A percentile compares a stretch with the other conserved stretches of the same genome.
phyloP scores from a whole-genome alignment of 2,329 filamentous ascomycete genomes.

The Xylaria sp. region DNA sequence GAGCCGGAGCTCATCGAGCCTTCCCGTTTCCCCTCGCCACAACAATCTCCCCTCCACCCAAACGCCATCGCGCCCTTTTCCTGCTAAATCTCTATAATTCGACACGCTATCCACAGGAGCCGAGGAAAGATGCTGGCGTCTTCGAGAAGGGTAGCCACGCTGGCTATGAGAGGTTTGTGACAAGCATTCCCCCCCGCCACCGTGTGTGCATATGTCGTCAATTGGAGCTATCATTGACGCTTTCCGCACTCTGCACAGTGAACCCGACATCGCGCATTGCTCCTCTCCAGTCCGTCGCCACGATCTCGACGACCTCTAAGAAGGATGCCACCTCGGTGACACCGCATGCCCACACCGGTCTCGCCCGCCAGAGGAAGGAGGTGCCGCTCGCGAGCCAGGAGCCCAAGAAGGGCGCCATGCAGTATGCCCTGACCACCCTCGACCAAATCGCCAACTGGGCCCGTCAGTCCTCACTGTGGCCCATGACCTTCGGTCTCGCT shows the following conservation, averaged over 20 bases:
- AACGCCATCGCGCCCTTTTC: background rate
- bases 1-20: conserved; percentile 25
- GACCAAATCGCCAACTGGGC: conserved; percentile 85
- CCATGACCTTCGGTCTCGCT: conserved; percentile 85
- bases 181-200: background rate
- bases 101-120: background rate
- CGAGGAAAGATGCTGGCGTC: conserved; percentile 47
- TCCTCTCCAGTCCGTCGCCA: conserved; percentile 66
- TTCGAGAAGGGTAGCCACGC: conserved; percentile 48
- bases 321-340: conserved; percentile 65
- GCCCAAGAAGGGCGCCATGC: conserved; percentile 76
- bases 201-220: background rate
- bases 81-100: background rate
- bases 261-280: conserved; percentile 70
- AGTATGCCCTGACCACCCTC: conserved; percentile 85
- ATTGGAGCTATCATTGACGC: conserved; percentile 34
- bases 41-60: conserved; percentile 25
- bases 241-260: conserved; percentile 51
- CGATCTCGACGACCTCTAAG: conserved; percentile 69
- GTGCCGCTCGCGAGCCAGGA: conserved; percentile 80
- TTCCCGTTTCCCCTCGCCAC: conserved; percentile 7
- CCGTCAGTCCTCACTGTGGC: conserved; percentile 84
- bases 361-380: conserved; percentile 67
- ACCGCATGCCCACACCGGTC: conserved; percentile 59
- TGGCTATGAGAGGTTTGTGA: conserved; percentile 50